Evolutionary conservation across 2,329 filamentous ascomycete genomes (phyloP), one percentile per base, ranked within the genome.

Genomic region (Fusarium sp.): DNA sequence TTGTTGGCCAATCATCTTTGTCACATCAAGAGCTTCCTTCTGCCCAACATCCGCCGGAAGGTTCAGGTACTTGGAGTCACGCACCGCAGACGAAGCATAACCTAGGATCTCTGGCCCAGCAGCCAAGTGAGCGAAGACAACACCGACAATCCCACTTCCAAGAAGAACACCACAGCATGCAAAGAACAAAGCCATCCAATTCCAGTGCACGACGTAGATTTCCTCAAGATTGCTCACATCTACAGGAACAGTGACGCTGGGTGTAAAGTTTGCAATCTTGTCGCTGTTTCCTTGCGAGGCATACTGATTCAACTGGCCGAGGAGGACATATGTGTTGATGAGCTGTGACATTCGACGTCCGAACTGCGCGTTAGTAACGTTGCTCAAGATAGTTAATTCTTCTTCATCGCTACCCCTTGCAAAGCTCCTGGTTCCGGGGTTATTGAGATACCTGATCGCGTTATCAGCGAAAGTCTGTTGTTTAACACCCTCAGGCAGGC

Each of bases 51-150:
- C 10, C 7, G 11, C 34, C 6, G 34, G 34, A 18, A 38, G 34
- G 34, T 6, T n/a, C 7, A 38, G 18, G n/a, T 59, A 63, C 54
- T 12, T 56, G n/a, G 59, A 63, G 18, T 63, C 54, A 20, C 52
- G 61, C n/a, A 72, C n/a, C 12, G 57, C 22, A 15, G 64, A 59
- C 18, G 70, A 69, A 14, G 59, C 68, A 29, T 59, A 66, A 3
- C 70, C 70, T 11, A 71, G 58, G 27, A 71, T 46, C 42, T 72
- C 70, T 15, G 70, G 70, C 7, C 68, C 64, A n/a, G 18, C 25
- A n/a, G 64, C 49, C 25, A 66, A n/a, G 42, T 69, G 70, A 14
- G 58, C 51, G 29, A 61, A 69, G 43, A 69, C 30, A 16, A 63
- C 64, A 10, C 60, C 51, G 9, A 59, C 10, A 38, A 38, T 38